These are phyloP conservation scores for Hypoxylon sp. DNA, from an alignment of 2,329 filamentous ascomycete species.

Conservation along the genomic window DNA sequence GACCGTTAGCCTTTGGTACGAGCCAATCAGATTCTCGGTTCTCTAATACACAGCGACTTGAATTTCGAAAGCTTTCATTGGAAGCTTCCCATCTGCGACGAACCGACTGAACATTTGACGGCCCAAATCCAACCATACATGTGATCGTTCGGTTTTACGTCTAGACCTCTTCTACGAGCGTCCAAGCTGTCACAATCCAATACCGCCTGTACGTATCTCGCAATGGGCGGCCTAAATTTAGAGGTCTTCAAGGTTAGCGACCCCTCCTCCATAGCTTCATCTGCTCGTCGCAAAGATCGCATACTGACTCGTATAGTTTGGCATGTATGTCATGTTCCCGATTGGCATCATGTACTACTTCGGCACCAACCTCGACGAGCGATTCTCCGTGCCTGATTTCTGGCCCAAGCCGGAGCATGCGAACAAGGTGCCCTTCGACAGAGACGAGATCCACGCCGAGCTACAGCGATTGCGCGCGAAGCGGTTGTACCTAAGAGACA, in stretches of 20 bases:
- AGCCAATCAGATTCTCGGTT: slow-evolving; percentile 22
- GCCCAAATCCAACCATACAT: slow-evolving; percentile 10
- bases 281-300: background rate
- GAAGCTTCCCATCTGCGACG: slow-evolving; percentile 21
- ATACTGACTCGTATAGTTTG: slow-evolving; percentile 74
- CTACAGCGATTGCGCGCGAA: slow-evolving; percentile 77
- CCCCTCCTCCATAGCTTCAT: slow-evolving; percentile 4
- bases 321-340: slow-evolving; percentile 98
- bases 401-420: slow-evolving; percentile 89
- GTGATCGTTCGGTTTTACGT: slow-evolving; percentile 12
- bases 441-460: slow-evolving; percentile 87
- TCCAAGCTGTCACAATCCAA: slow-evolving; percentile 7
- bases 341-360: slow-evolving; percentile 99
- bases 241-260: slow-evolving; percentile 89
- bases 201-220: background rate
- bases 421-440: slow-evolving; percentile 81
- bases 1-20: background rate
- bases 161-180: slow-evolving; percentile 8
- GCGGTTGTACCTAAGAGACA: slow-evolving; percentile 84
- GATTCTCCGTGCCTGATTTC: slow-evolving; percentile 90
- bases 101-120: background rate
- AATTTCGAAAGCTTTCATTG: slow-evolving; percentile 25
- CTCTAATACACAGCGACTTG: background rate
- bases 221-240: slow-evolving; percentile 87
- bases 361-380: slow-evolving; percentile 94